Conservation (phyloP, 2,329 filamentous ascomycete species). For the Aciculosporium take region DNA sequence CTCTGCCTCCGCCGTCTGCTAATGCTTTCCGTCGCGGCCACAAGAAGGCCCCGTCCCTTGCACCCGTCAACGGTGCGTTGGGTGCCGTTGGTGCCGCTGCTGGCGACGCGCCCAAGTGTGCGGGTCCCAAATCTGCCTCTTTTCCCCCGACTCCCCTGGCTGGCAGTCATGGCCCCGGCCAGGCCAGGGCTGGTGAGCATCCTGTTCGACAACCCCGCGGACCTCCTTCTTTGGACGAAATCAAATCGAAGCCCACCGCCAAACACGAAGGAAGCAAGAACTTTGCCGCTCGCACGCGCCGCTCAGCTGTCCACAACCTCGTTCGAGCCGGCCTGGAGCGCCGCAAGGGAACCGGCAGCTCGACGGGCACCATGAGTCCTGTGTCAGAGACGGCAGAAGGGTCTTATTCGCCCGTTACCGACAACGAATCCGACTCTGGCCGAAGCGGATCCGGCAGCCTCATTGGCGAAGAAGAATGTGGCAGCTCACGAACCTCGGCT, state of each 20-base stretch:
- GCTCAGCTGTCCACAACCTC: slow-evolving; percentile 80
- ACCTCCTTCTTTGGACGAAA: slow-evolving; percentile 81
- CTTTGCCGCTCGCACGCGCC: slow-evolving; percentile 83
- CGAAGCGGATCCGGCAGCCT: slow-evolving; percentile 67
- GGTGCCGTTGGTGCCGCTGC: slow-evolving; percentile 30
- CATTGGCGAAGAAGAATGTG: slow-evolving; percentile 55
- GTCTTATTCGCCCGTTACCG: slow-evolving; percentile 52
- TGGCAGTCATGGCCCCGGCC: slow-evolving; percentile 82
- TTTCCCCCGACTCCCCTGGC: slow-evolving; percentile 71
- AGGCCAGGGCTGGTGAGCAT: slow-evolving; percentile 86
- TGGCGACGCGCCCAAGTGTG: slow-evolving; percentile 35
- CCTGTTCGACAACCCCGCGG: slow-evolving; percentile 85
- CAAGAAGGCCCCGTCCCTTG: slow-evolving; percentile 74
- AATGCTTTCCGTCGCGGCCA: slow-evolving; percentile 89
- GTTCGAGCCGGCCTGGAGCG: slow-evolving; percentile 81
- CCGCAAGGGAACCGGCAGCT: slow-evolving; percentile 59
- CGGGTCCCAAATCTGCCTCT: slow-evolving; percentile 62
- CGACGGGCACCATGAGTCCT: slow-evolving; percentile 69
- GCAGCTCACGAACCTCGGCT: slow-evolving; percentile 62
- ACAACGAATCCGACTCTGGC: slow-evolving; percentile 61
- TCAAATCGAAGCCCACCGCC: slow-evolving; percentile 75
- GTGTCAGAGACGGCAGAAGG: slow-evolving; percentile 66
- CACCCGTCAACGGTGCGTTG: slow-evolving; percentile 39
- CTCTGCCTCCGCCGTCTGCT: slow-evolving; percentile 74
- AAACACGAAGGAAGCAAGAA: slow-evolving; percentile 96